Evolutionary conservation across 2,329 filamentous ascomycete genomes (phyloP).

Genomic region (Trichoderma koningiopsis): DNA sequence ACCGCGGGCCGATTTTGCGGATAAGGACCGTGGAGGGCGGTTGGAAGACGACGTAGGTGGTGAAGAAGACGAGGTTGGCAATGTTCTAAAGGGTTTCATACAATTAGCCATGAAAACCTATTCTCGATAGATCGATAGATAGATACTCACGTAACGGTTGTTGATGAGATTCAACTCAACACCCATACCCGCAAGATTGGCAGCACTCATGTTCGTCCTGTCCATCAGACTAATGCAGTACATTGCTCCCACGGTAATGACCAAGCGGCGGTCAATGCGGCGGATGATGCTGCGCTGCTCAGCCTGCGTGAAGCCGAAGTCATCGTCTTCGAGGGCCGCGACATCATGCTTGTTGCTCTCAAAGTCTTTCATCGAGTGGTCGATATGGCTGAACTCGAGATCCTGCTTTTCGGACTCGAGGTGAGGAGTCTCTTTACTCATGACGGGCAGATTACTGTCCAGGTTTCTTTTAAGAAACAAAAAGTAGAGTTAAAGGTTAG

Average conservation of each 20-base stretch:
- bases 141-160: conserved; percentile 47
- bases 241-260: conserved; percentile 63
- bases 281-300: conserved; percentile 70
- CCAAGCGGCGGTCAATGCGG: conserved; percentile 67
- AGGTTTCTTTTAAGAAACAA: background rate
- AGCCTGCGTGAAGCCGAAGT: conserved; percentile 55
- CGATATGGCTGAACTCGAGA: conserved; percentile 34
- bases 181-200: conserved; percentile 68
- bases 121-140: background rate
- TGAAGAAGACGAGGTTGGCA: conserved; percentile 72
- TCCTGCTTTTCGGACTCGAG: conserved; percentile 32
- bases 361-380: conserved; percentile 31
- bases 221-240: conserved; percentile 81
- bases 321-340: conserved; percentile 48
- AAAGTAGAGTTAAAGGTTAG: background rate
- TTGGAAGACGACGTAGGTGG: conserved; percentile 72
- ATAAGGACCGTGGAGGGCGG: conserved; percentile 70
- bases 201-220: conserved; percentile 73
- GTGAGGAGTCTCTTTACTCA: conserved; percentile 32
- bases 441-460: conserved; percentile 12
- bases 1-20: conserved; percentile 65
- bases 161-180: conserved; percentile 50
- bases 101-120: background rate
- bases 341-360: conserved; percentile 40
- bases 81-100: conserved; percentile 50